A percentile compares a stretch with the other conserved stretches of the same genome.
Evolutionary conservation across 2,329 filamentous ascomycete species (phyloP).

Genomic region (Monosporascus sp.): DNA sequence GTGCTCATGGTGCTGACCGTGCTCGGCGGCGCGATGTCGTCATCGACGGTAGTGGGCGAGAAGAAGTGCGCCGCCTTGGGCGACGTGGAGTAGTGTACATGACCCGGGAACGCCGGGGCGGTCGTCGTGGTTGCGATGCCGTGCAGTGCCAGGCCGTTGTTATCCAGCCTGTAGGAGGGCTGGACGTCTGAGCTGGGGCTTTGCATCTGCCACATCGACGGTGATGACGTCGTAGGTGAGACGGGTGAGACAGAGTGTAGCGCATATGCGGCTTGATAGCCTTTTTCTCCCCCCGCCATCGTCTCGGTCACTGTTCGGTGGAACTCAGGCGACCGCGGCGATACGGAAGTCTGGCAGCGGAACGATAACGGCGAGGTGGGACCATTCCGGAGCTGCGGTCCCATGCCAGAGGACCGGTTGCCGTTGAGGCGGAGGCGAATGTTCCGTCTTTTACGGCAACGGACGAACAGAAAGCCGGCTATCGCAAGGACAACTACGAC

Average conservation of each 20-base stretch:
- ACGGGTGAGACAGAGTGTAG: constrained; percentile 16
- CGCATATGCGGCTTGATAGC: constrained; percentile 10
- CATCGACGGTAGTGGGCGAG: constrained; percentile 14
- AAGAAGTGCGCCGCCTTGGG: constrained; percentile 22
- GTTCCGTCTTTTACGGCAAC: constrained; percentile 40
- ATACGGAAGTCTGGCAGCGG: constrained; percentile 43
- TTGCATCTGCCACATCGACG: constrained; percentile 2
- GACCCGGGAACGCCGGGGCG: constrained; percentile 20
- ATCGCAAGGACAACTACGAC: constrained; percentile 32
- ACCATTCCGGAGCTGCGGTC: constrained; percentile 25
- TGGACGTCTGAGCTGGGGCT: constrained; percentile 1
- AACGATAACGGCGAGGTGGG: constrained; percentile 45
- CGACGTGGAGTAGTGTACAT: constrained; percentile 25
- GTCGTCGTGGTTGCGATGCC: constrained; percentile 21
- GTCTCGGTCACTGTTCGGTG: constrained; percentile 19
- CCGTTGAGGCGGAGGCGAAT: constrained; percentile 24
- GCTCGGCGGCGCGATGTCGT: constrained; percentile 23
- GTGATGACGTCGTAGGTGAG: constrained; percentile 5
- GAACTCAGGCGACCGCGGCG: constrained; percentile 33
- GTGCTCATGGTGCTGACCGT: constrained; percentile 26
- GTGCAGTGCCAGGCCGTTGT: constrained; percentile 13
- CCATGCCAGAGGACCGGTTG: constrained; percentile 10
- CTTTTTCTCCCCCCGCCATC: constrained; percentile 25
- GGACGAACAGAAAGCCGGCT: constrained; percentile 38
- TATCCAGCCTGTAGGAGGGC: constrained; percentile 8